Evolutionary conservation across 768 basidiomycete species (phyloP), one percentile per base, ranked within the genome.

Genomic region (Wakefieldia striispora): DNA sequence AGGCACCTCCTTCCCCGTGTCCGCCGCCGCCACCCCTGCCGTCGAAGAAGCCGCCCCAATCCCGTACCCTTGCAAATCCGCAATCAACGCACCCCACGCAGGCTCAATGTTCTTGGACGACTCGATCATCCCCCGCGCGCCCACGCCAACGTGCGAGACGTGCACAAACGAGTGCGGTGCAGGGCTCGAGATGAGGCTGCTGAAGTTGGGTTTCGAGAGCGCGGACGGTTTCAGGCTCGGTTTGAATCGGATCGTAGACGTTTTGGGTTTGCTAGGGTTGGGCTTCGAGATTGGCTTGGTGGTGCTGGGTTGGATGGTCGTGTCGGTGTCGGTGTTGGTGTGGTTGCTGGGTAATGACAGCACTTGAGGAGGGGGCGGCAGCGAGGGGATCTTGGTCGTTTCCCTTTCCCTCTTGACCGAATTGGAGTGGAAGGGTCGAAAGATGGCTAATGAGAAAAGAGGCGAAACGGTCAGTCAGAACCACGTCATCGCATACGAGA

Each of bases 131-230:
- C 80, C 80, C 8, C 73, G 69, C 46, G 67, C 69, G 56, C 75
- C 76, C 42, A 83, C 66, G 8, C 84, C 84, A 43, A 86, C 76
- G 61, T 87, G 86, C 19, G 79, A 75, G 46, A 85, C 72, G 58
- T 88, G 85, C 49, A 78, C 76, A 63, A 86, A 87, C 19, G 84
- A 81, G 48, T 80, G 74, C 4, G 79, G 75, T 0, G 75, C 66
- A 0, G 85, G 84, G 16, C 74, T 61, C 13, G 84, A 84, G 54
- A 87, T 80, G 69, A 79, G 69, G 49, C 54, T 54, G 19, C 60
- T 21, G 53, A 55, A 63, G 53, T 67, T 41, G 55, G 67, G 53
- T 53, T 64, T 60, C 70, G 64, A 27, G 2, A 29, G 27, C 27
- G 27, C 5, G 10, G 27, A 29, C 27, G 27, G 27, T 11, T 29